These are phyloP conservation scores for Mariannaea elegans DNA, from an alignment of 2,329 filamentous ascomycete genomes.

Conservation along the genomic window DNA sequence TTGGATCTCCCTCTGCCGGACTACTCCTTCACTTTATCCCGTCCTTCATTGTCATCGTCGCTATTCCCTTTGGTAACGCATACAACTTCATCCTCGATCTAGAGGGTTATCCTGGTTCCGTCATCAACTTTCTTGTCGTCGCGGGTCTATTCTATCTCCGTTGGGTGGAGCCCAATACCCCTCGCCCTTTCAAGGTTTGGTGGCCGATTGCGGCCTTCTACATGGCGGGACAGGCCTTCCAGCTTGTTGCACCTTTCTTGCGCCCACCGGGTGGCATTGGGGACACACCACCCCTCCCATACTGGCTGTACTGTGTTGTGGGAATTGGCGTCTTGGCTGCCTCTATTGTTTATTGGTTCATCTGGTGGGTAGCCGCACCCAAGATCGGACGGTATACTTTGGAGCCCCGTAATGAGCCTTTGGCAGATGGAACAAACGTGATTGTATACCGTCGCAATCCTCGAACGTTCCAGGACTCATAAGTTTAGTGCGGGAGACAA, in stretches of 20 bases:
- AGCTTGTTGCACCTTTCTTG: neutral
- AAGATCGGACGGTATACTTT: neutral
- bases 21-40: slow-evolving; percentile 75
- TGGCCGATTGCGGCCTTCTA: neutral
- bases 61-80: slow-evolving; percentile 71
- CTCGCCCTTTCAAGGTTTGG: slow-evolving; percentile 70
- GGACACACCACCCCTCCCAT: neutral
- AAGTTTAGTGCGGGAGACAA: neutral
- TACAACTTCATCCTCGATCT: slow-evolving; percentile 79
- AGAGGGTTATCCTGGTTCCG: slow-evolving; percentile 72
- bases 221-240: neutral
- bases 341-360: neutral
- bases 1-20: slow-evolving; percentile 72
- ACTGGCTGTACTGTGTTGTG: neutral
- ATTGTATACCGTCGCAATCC: neutral
- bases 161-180: slow-evolving; percentile 64
- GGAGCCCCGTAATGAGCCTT: neutral
- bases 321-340: neutral
- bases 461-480: neutral
- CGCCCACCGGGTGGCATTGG: neutral
- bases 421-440: neutral
- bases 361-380: neutral
- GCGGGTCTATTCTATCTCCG: slow-evolving; percentile 69
- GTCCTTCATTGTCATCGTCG: slow-evolving; percentile 70
- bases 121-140: slow-evolving; percentile 66